Evolutionary conservation across 1,284 basidiomycete genomes (phyloP), one percentile per base, ranked within the genome.

Genomic region (Golubevia sp.): DNA sequence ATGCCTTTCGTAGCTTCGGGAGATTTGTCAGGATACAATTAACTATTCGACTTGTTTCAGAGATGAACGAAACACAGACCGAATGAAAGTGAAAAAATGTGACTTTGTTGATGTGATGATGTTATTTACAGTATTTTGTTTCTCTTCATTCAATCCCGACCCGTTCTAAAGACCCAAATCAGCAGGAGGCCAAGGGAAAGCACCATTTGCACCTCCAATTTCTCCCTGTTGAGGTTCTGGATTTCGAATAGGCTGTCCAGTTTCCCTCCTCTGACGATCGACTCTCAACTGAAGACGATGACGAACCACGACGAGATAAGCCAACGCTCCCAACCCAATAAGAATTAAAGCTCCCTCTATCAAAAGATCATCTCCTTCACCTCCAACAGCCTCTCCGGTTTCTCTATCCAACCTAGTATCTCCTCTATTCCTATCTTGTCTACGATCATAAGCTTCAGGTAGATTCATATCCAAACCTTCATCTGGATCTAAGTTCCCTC

Each of bases 261-360:
- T 24, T 24, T 64, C 61, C 11, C 73, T 34, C 24, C 73, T 57
- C 64, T 73, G 64, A 25, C 71, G 61, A 55, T 71, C 61, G 55
- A 73, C 27, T 49, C 73, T 64, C 54, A 74, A 24, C 64, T 75
- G 73, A 0, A 73, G 70, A 2, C 68, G 70, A 56, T 77, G 75
- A 24, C 75, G 48, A 34, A 67, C 63, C 52, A 72, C 75, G 2
- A 73, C 71, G 25, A 77, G 56, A 50, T 70, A 68, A 4, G 73
- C 73, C 26, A 77, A 44, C n/a, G 56, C 74, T n/a, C 61, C 74
- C 2, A 77, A 49, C 6, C 71, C 75, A 53, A 76, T 49, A 38
- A 75, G 69, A 26, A 77, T 60, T 55, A 77, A 54, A 2, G 70
- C 69, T 2, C 67, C 67, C 56, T 77, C 75, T 57, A 77, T 74